Base-by-base conservation (phyloP, 192 early-diverging fungal genomes). In the Nowakowskiella sp. region DNA sequence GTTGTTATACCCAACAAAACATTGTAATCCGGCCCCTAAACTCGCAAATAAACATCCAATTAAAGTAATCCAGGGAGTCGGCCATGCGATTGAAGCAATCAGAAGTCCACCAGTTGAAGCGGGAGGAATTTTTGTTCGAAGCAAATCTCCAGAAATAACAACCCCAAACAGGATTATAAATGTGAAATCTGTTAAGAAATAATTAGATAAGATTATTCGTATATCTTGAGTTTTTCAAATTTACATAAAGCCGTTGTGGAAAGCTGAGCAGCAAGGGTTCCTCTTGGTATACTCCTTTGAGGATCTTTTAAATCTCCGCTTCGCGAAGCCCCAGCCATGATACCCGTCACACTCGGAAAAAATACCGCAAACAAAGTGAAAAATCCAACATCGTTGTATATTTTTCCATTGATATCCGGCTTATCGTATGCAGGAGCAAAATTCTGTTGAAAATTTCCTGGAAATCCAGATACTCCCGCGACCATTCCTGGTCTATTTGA, bases 321-420 rank as follows among this genome's bases (percentile, higher is more conserved):
- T 8, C 60, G 16, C 28, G 44, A 48, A n/a, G 60, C 47, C 4
- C 60, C 60, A 5, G 60, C 57, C 34, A 61, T 26, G 8, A 9
- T 44, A 42, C 44, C 60, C 10, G 60, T 60, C 4, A 61, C 60
- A 23, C 28, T 23, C 13, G 60, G 60, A 47, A 61, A 60, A 42
- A 61, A 61, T 19, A 61, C 36, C 24, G 52, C 60, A 36, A 61
- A 57, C 16, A 43, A 22, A 31, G 28, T 24, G 33, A 61, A 61
- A 26, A 61, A 57, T 13, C 31, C 16, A 13, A 29, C 50, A 32
- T 5, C 3, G 23, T 23, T 52, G 22, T n/a, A n/a, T n/a, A 49
- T 13, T 9, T 13, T 26, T 27, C 48, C 25, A 5, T 16, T 4
- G 22, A 13, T 21, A 9, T 53, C n/a, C 4, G 46, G 49, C 6